Percentiles rank a stretch among this genome's conserved stretches.
Evolutionary conservation across 2,329 filamentous ascomycete species (phyloP).

Genomic region (Nothophaeocryptopus gaeumannii): DNA sequence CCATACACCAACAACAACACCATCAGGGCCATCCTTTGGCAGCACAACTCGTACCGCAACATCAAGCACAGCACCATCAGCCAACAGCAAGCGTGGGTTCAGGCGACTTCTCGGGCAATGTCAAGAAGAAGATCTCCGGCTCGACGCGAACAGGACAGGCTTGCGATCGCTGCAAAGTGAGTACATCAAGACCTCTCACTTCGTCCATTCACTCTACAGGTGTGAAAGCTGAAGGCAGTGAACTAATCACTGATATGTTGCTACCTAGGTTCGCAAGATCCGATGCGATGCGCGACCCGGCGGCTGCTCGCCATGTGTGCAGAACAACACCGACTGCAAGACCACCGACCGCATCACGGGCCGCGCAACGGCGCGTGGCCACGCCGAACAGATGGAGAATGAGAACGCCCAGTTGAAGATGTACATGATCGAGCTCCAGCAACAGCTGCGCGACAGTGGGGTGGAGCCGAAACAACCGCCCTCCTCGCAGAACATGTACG

Average conservation of each 20-base stretch:
- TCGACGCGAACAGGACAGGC: constrained; percentile 73
- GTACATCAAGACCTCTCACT: constrained; percentile 21
- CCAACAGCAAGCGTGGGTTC: neutral
- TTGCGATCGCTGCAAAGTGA: constrained; percentile 83
- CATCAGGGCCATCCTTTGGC: neutral
- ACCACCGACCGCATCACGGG: constrained; percentile 86
- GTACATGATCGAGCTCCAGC: constrained; percentile 67
- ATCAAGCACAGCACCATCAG: neutral
- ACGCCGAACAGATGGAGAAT: constrained; percentile 71
- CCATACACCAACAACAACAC: neutral
- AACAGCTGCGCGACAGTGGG: constrained; percentile 60
- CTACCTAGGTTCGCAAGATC: constrained; percentile 71
- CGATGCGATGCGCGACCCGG: constrained; percentile 77
- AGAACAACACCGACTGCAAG: constrained; percentile 73
- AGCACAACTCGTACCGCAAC: neutral
- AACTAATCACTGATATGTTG: no score
- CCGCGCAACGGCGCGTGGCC: constrained; percentile 73
- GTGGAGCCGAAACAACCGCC: constrained; percentile 48
- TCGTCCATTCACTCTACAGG: no score
- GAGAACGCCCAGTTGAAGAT: constrained; percentile 66
- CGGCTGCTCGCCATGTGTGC: constrained; percentile 77
- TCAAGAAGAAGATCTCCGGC: constrained; percentile 48
- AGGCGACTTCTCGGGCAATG: constrained; percentile 11
- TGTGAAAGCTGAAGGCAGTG: no score
- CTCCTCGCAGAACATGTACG: constrained; percentile 1